phyloP scores from a whole-genome alignment of 345 rosid genomes.

The Citrus mangshanensis region DNA sequence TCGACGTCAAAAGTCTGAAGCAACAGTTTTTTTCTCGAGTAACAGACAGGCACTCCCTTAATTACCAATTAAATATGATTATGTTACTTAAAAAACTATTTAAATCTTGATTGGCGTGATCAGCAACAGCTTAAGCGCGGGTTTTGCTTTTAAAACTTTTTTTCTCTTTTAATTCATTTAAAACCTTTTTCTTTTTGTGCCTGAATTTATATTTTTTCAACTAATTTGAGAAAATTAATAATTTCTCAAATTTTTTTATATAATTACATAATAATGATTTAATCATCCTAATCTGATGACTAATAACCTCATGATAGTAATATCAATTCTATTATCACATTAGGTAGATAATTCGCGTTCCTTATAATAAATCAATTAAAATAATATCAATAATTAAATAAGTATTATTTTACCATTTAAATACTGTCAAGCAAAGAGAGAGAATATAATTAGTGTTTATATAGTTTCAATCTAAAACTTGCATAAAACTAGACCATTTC shows the following conservation, averaged over 20 bases:
- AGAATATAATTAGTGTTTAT: too few species aligned
- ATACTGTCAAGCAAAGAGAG: too few species aligned
- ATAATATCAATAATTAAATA: background rate
- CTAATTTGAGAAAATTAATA: too few species aligned
- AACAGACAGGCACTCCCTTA: background rate
- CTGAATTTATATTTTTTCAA: too few species aligned
- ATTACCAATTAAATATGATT: background rate
- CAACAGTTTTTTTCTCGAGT: conserved; percentile 1
- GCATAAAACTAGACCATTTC: too few species aligned
- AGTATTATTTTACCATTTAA: too few species aligned
- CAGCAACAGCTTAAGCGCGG: background rate
- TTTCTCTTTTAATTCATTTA: background rate
- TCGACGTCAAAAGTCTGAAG: background rate
- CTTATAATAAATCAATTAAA: background rate
- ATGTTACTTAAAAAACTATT: background rate
- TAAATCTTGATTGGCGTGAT: background rate
- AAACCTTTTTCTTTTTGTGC: too few species aligned
- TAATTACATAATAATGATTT: too few species aligned
- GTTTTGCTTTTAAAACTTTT: background rate
- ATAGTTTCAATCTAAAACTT: too few species aligned
- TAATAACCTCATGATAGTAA: too few species aligned
- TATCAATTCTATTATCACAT: background rate
- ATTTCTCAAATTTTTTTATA: too few species aligned
- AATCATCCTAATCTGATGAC: too few species aligned
- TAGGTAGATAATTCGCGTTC: background rate